Evolutionary conservation across 1,284 basidiomycete genomes (phyloP), one percentile per base, ranked within the genome.

Genomic region (Tilletiaria anomala): DNA sequence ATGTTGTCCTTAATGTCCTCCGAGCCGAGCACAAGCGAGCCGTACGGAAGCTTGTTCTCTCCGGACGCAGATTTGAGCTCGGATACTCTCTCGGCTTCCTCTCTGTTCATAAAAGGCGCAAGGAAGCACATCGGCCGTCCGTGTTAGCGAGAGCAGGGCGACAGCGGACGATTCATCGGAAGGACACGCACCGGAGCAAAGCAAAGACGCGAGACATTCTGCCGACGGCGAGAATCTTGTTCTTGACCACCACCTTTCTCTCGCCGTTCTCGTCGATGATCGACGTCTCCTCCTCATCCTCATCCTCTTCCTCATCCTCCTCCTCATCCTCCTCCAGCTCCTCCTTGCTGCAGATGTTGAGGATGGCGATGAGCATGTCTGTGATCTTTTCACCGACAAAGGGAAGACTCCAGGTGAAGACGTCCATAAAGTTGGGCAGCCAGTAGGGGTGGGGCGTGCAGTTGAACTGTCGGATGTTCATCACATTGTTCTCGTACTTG

Each of bases 341-440:
- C 68, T 93, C 88, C 68, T 89, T 87, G 45, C 80, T 83, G 71
- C 87, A 91, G 40, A 83, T 86, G 63, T 89, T 91, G 36, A 93
- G 74, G 47, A 93, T 86, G 1, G 86, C 83, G 40, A 91, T 85
- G 47, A 93, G 73, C 88, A 93, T 96, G 65, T 97, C 93, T 52
- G 83, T 84, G 68, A 88, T 91, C 72, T 93, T 93, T 68, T 93
- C 88, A 46, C 87, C 91, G 2, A 99, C 93, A 65, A 97, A 99
- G 0, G 91, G 93, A 53, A 97, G 70, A 74, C 83, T 87, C 93
- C 93, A 97, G 1, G 91, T 96, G 68, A 99, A 97, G 29, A 85
- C 91, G 66, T 97, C 87, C 83, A 96, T 94, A 59, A 96, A 96
- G 71, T 96, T 97, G 2, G 91, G 91, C 32, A 99, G 72, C 84